Percentiles rank a stretch among this genome's conserved stretches.
phyloP scores from a whole-genome alignment of 2,329 filamentous ascomycete genomes.

The Arthrobotrys musiformis region DNA sequence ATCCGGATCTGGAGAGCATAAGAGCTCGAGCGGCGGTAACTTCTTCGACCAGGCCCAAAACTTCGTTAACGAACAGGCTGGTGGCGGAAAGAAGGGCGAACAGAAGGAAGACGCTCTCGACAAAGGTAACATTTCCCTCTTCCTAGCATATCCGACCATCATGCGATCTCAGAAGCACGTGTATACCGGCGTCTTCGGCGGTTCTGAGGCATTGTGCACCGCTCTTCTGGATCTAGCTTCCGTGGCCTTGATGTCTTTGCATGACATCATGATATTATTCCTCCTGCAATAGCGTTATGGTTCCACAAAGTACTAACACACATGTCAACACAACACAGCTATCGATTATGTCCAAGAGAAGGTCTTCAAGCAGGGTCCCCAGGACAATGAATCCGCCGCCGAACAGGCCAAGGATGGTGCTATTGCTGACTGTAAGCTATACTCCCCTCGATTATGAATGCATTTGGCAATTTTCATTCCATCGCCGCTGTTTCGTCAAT shows the following conservation, averaged over 20 bases:
- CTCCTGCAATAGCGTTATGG: background rate
- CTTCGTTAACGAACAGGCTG: slow-evolving; percentile 73
- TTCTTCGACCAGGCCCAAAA: slow-evolving; percentile 60
- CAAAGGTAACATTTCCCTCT: slow-evolving; percentile 70
- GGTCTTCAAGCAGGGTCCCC: slow-evolving; percentile 74
- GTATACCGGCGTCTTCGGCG: background rate
- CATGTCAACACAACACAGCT: slow-evolving; percentile 65
- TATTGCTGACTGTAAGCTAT: slow-evolving; percentile 71
- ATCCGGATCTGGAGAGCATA: slow-evolving; percentile 35
- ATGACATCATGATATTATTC: slow-evolving; percentile 11
- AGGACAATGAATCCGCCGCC: slow-evolving; percentile 76
- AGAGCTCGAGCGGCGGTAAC: slow-evolving; percentile 62
- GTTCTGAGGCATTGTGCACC: background rate
- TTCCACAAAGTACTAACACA: slow-evolving; percentile 18
- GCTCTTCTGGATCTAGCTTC: no score
- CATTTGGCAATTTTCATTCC: no score
- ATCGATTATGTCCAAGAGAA: slow-evolving; percentile 83
- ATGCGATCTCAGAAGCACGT: background rate
- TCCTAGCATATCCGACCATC: background rate
- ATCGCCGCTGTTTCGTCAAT: no score
- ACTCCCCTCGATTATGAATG: background rate
- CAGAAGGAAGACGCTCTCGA: slow-evolving; percentile 85
- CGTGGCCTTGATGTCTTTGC: no score
- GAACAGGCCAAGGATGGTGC: slow-evolving; percentile 87
- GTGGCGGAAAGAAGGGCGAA: slow-evolving; percentile 78